These are phyloP conservation scores for Gossypium bickii DNA, from an alignment of 345 rosid species.

Conservation along the genomic window DNA sequence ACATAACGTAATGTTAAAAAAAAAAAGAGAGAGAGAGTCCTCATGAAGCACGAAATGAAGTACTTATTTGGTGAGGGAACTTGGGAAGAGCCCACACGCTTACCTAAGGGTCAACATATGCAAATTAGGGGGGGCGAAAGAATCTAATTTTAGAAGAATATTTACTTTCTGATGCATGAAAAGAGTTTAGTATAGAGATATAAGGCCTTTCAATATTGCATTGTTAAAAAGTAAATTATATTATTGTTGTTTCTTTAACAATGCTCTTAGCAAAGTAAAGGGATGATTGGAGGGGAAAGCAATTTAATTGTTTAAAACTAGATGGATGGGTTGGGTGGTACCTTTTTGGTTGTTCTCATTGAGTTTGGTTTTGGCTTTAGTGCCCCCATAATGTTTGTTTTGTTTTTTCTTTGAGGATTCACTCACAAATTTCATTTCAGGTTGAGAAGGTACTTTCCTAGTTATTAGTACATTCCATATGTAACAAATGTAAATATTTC, in stretches of 20 bases:
- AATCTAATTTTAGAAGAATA: constrained; percentile 9
- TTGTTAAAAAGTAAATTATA: background rate
- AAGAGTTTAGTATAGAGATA: constrained; percentile 6
- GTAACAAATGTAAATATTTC: background rate
- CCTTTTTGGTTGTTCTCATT: background rate
- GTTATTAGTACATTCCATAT: background rate
- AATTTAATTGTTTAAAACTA: background rate
- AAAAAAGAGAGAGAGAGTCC: background rate
- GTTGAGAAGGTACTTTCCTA: background rate
- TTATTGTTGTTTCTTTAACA: background rate
- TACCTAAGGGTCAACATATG: background rate
- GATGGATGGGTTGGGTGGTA: background rate
- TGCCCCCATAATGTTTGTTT: background rate
- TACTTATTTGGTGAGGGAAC: background rate
- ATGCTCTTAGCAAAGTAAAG: constrained; percentile 2
- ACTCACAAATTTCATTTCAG: background rate
- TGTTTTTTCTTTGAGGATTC: background rate
- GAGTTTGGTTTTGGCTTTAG: background rate
- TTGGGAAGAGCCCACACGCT: constrained; percentile 4
- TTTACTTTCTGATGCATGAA: constrained; percentile 1
- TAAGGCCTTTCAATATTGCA: constrained; percentile 3
- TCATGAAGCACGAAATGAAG: background rate
- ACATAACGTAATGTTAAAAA: background rate
- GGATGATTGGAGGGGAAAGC: background rate
- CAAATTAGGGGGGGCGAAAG: background rate